Evolutionary conservation across 2,329 filamentous ascomycete genomes (phyloP).

Genomic region (Stemphylium lycopersici): DNA sequence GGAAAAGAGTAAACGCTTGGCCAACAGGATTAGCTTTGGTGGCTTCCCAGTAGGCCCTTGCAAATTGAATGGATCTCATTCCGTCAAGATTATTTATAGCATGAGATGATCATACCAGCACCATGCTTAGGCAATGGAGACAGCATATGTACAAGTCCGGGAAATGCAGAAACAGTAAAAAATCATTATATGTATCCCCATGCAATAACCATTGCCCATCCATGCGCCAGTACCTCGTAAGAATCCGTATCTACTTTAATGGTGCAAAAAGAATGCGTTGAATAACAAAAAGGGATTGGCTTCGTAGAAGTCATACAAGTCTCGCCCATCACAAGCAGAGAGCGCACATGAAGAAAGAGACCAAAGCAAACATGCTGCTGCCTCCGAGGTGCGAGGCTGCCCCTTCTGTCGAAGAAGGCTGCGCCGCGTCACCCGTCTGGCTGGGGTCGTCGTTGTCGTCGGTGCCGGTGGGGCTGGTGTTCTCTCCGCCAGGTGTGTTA

Average conservation of each 20-base stretch:
- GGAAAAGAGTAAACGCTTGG: no score
- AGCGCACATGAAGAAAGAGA: constrained; percentile 4
- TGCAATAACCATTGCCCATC: neutral
- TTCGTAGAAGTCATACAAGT: neutral
- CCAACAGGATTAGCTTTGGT: no score
- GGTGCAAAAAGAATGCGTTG: neutral
- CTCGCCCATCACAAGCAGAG: constrained; percentile 1
- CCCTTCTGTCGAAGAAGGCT: constrained; percentile 26
- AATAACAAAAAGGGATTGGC: neutral
- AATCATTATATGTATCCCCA: neutral
- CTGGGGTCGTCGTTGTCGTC: constrained; percentile 2
- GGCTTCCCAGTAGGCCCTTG: no score
- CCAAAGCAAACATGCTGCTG: constrained; percentile 3
- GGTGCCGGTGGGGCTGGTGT: constrained; percentile 24
- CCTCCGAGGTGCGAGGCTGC: constrained; percentile 6
- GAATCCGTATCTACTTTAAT: neutral
- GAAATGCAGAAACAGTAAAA: neutral
- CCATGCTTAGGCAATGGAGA: neutral
- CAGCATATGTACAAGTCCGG: neutral
- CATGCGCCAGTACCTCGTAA: neutral
- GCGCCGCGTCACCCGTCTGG: constrained; percentile 17
- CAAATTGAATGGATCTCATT: no score
- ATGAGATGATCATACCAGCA: neutral
- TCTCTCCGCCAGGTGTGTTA: constrained; percentile 60
- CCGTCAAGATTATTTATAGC: no score